Conservation (phyloP, 768 basidiomycete species). For the Cyathus striatus region DNA sequence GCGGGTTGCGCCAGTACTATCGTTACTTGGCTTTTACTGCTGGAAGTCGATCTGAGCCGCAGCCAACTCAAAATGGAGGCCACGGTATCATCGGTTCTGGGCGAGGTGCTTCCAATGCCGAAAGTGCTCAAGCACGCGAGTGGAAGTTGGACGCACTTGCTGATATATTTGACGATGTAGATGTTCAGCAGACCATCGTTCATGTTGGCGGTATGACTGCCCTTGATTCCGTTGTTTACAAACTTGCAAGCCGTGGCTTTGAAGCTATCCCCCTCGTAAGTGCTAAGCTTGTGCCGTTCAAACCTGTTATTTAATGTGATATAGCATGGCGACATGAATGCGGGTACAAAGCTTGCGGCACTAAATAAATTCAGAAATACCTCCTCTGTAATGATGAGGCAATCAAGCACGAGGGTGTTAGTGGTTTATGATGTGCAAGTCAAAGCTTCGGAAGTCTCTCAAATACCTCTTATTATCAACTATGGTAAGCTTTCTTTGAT, state of each 20-base stretch:
- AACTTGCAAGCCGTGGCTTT: constrained; percentile 76
- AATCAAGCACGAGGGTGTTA: constrained; percentile 66
- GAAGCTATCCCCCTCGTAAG: constrained; percentile 88
- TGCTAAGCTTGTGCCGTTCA: constrained; percentile 8
- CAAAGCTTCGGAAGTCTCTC: constrained; percentile 84
- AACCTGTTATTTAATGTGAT: constrained; percentile 1
- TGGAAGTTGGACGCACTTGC: constrained; percentile 94
- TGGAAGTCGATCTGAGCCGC: constrained; percentile 63
- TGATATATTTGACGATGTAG: constrained; percentile 86
- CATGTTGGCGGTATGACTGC: constrained; percentile 87
- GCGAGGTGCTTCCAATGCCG: constrained; percentile 73
- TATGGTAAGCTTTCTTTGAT: constrained; percentile 53
- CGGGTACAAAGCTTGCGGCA: constrained; percentile 73
- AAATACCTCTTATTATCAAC: constrained; percentile 92
- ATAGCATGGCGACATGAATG: constrained; percentile 92
- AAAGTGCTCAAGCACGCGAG: constrained; percentile 81
- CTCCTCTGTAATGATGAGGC: constrained; percentile 55
- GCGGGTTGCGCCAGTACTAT: constrained; percentile 92
- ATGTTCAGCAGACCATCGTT: constrained; percentile 75
- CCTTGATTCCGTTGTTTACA: constrained; percentile 86
- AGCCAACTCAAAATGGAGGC: constrained; percentile 44
- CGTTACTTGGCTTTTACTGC: constrained; percentile 94
- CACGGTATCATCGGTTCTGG: constrained; percentile 93
- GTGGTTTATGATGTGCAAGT: constrained; percentile 93
- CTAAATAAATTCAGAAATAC: constrained; percentile 78